phyloP scores from a whole-genome alignment of 306 rosid genomes.

The Abrus pulchellus region DNA sequence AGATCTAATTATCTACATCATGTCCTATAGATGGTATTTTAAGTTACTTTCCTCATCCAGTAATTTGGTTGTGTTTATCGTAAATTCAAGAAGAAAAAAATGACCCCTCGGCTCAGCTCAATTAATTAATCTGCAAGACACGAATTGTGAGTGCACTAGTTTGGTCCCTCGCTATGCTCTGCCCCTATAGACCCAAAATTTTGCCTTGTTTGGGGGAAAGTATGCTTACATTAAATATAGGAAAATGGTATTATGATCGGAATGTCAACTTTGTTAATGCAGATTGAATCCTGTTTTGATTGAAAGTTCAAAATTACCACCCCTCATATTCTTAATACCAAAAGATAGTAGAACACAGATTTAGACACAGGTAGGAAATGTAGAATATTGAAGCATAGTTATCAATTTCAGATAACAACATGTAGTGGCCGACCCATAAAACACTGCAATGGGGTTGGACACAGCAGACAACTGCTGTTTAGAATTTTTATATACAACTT shows the following conservation, averaged over 20 bases:
- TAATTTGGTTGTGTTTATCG: not conserved
- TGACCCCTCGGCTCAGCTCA: not conserved
- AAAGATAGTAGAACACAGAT: not conserved
- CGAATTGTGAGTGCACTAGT: not conserved
- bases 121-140: not conserved
- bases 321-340: conserved; percentile 15
- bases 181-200: not conserved
- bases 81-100: not conserved
- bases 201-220: not conserved
- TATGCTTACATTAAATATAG: not conserved
- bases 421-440: too few species aligned
- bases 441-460: too few species aligned
- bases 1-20: not conserved
- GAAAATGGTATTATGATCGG: not conserved
- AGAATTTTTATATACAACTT: too few species aligned
- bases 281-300: not conserved
- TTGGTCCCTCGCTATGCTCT: not conserved
- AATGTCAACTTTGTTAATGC: conserved; percentile 32
- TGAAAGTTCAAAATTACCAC: not conserved
- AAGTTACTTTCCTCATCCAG: not conserved
- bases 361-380: conserved; percentile 2
- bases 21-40: conserved; percentile 5
- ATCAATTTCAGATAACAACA: too few species aligned
- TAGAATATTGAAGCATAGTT: conserved; percentile 20
- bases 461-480: too few species aligned